Evolutionary conservation across 129 eudicot species (phyloP).

Genomic region (Chrysanthemum lavandulifolium): DNA sequence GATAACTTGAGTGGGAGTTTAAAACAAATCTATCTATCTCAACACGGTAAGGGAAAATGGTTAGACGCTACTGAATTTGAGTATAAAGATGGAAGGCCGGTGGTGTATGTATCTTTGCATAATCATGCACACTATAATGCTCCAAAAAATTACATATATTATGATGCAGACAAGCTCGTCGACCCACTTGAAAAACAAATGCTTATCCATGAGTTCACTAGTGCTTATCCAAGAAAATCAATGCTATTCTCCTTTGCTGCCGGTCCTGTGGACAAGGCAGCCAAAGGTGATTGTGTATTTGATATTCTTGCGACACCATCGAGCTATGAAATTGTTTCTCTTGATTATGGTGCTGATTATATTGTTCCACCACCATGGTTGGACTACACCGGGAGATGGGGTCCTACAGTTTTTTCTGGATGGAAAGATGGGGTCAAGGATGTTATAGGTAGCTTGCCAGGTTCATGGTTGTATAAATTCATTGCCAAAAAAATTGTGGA

Average conservation of each 20-base stretch:
- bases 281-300: constrained; percentile 15
- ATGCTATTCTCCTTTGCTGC: neutral
- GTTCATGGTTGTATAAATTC: too few species aligned
- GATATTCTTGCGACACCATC: constrained; percentile 17
- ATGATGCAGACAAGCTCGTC: neutral
- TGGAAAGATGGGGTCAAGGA: too few species aligned
- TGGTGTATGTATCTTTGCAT: constrained; percentile 37
- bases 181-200: neutral
- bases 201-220: neutral
- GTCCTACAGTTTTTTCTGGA: too few species aligned
- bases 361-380: too few species aligned
- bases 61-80: constrained; percentile 23
- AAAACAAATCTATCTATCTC: constrained; percentile 29
- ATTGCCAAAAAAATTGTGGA: too few species aligned
- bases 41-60: constrained; percentile 40
- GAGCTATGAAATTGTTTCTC: neutral
- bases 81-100: constrained; percentile 12
- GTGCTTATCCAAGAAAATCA: neutral
- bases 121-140: constrained; percentile 29
- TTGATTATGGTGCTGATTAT: neutral
- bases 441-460: too few species aligned
- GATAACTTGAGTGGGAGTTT: constrained; percentile 35
- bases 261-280: constrained; percentile 25
- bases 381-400: too few species aligned
- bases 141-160: constrained; percentile 2